Conservation (phyloP, 495 filamentous ascomycete genomes). For the Neurospora sp. region DNA sequence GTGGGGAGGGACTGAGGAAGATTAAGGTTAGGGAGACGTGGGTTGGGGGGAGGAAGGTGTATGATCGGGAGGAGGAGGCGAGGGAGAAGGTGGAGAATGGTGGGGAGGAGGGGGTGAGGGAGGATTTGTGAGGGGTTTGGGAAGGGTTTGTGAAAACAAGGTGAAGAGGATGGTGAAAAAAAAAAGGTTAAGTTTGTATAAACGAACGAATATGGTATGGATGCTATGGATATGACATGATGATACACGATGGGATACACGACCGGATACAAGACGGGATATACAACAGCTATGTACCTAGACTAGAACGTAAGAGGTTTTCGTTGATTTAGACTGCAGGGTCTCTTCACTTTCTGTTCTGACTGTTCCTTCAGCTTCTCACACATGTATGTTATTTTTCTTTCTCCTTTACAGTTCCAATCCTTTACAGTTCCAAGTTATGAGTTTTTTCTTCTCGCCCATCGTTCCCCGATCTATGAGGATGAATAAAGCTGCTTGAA, state of each 20-base stretch:
- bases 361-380: no score
- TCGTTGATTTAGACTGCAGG: background rate
- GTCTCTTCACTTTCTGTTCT: background rate
- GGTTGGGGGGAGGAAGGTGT: constrained; percentile 44
- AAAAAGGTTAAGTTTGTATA: background rate
- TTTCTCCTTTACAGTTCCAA: background rate
- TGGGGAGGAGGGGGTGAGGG: background rate
- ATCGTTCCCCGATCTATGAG: background rate
- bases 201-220: background rate
- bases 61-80: constrained; percentile 19
- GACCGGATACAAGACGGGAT: background rate
- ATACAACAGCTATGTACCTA: background rate
- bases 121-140: constrained; percentile 5
- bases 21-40: constrained; percentile 52
- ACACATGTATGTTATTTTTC: no score
- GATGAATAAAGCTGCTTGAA: background rate
- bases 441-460: background rate
- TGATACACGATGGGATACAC: background rate
- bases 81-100: background rate
- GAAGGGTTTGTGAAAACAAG: background rate
- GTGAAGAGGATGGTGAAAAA: background rate
- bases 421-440: background rate
- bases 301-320: background rate
- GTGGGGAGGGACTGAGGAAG: constrained; percentile 35
- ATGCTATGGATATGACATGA: background rate